phyloP scores from a whole-genome alignment of 345 rosid species.

The Aurinia saxatilis region DNA sequence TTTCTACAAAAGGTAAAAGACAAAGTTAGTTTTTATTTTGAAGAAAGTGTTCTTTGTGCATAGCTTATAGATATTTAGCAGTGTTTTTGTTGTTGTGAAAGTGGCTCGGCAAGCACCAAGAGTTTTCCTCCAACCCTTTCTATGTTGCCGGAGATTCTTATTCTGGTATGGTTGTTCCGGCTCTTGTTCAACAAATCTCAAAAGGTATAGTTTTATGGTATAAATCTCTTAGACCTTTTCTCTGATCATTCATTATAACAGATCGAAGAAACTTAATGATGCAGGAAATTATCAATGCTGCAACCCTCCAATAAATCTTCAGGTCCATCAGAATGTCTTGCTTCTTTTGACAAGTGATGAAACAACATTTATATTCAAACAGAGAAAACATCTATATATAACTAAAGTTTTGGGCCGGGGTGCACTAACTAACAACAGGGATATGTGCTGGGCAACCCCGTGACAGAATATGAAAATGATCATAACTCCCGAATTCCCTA shows the following conservation, averaged over 20 bases:
- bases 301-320: conserved; percentile 36
- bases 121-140: too few relatives aligned
- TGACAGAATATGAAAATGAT: too few relatives aligned
- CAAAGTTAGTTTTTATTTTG: conserved; percentile 40
- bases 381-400: neutral
- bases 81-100: conserved; percentile 5
- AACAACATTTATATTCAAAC: too few relatives aligned
- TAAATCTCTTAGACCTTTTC: neutral
- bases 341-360: too few relatives aligned
- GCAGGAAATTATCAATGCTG: conserved; percentile 44
- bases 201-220: neutral
- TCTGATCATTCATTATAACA: neutral
- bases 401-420: neutral
- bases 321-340: too few relatives aligned
- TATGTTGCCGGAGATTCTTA: too few relatives aligned
- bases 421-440: conserved; percentile 38
- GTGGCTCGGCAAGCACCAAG: conserved; percentile 56
- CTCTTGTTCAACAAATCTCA: conserved; percentile 31
- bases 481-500: too few relatives aligned
- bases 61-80: neutral
- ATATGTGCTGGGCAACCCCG: conserved; percentile 49
- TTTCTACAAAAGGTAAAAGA: too few relatives aligned
- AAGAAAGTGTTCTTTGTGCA: neutral
- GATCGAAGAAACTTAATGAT: neutral
- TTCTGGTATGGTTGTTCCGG: too few relatives aligned